Percentiles rank a stretch among this genome's conserved stretches.
Conservation (phyloP, 1,284 basidiomycete species). For the Retiboletus flavoniger region DNA sequence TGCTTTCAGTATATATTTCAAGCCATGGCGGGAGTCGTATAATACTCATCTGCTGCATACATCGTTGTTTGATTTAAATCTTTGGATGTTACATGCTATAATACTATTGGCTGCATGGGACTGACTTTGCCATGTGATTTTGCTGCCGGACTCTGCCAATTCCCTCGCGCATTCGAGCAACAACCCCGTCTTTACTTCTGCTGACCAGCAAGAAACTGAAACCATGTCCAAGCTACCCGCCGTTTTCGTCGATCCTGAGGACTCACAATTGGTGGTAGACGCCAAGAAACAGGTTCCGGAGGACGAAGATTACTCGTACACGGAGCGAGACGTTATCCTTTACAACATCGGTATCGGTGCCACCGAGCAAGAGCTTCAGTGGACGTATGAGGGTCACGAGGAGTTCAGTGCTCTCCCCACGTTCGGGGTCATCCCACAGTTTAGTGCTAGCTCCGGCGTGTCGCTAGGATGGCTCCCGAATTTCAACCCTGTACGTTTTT, state of each 20-base stretch:
- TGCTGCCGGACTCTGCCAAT: neutral
- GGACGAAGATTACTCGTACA: constrained; percentile 69
- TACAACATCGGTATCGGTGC: constrained; percentile 98
- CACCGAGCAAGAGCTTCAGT: constrained; percentile 87
- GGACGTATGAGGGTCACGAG: constrained; percentile 89
- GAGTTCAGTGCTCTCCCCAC: constrained; percentile 88
- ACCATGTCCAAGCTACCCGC: constrained; percentile 38
- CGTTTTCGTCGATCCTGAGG: constrained; percentile 77
- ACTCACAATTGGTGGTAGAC: constrained; percentile 79
- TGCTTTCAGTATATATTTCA: no score
- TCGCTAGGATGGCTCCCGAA: constrained; percentile 88
- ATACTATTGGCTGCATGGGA: neutral
- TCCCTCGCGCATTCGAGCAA: neutral
- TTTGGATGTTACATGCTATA: no score
- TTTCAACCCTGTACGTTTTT: constrained; percentile 77
- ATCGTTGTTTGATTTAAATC: no score
- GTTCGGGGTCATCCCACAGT: constrained; percentile 96
- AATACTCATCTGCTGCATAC: no score
- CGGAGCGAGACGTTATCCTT: constrained; percentile 89
- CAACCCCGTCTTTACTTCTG: neutral
- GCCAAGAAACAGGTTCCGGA: constrained; percentile 71
- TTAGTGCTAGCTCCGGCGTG: constrained; percentile 63
- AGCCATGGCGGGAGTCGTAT: no score
- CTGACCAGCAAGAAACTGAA: neutral
- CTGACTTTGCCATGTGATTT: constrained; percentile 2